Evolutionary conservation across 1,284 basidiomycete species (phyloP), one percentile per base, ranked within the genome.

Genomic region (Pulveroboletus sp.): DNA sequence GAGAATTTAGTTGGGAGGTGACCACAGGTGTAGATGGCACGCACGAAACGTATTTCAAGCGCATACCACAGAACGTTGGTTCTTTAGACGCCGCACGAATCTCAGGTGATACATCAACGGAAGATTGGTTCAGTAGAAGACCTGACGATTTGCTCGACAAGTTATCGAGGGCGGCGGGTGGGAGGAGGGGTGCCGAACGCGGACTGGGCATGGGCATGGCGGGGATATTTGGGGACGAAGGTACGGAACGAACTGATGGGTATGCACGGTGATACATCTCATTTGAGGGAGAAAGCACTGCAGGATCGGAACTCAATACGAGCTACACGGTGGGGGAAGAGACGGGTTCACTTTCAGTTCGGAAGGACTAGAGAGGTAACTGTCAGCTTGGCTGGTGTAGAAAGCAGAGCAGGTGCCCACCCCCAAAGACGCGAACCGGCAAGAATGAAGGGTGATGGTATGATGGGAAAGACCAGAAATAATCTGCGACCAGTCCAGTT

Each of bases 21-120:
- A 37, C 2, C 0, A 12, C 19, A 43, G 26, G 19, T 4, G 35
- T 2, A 43, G n/a, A 43, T 6, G 50, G 29, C 13, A 78, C 82
- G 70, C 68, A 84, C 82, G 82, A 82, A 24, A 84, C 72, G 56
- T 84, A 84, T 80, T 84, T 85, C 65, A 84, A 69, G 19, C 82
- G 82, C 60, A 84, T 57, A 17, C 82, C 83, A 56, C 72, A 80
- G n/a, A 85, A 61, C 3, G 70, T 73, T 6, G 78, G 76, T 3
- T 66, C 59, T 52, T 64, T 71, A 33, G 74, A 66, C 2, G 61
- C 24, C 0, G 57, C 47, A 61, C 61, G 55, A 60, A 40, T 44
- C 8, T 73, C 66, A 13, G 66, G 62, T 0, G 58, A 59, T 1
- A 69, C 67, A 5, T 70, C 71, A 35, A 68, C 56, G 2, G 71